Percentiles rank a stretch among this genome's conserved stretches.
Evolutionary conservation across 371 early-diverging fungal genomes (phyloP).

Genomic region (Rhizomucor miehei): DNA sequence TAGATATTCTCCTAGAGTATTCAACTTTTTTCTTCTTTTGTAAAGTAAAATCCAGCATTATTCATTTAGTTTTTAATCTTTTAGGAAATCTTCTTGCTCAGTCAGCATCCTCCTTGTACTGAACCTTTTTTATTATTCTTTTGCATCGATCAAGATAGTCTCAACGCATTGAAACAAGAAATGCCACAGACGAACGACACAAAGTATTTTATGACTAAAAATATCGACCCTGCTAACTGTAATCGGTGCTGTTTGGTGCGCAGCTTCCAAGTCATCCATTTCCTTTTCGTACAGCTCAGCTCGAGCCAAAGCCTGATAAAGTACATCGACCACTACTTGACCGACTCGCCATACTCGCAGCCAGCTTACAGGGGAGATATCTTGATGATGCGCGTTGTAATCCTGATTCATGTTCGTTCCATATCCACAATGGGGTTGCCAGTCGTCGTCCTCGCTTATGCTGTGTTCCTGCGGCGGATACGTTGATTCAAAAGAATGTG

Average conservation of each 20-base stretch:
- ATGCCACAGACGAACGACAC: conserved; percentile 16
- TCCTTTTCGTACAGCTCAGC: not conserved
- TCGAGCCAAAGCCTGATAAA: not conserved
- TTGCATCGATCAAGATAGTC: not conserved
- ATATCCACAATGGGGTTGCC: not conserved
- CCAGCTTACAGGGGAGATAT: not conserved
- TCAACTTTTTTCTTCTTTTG: too few species aligned
- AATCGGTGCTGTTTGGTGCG: not conserved
- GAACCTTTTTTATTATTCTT: too few species aligned
- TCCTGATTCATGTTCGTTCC: not conserved
- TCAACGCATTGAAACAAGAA: conserved; percentile 17
- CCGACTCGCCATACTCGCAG: not conserved
- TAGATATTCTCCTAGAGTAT: not conserved
- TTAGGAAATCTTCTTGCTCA: too few species aligned
- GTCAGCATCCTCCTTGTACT: too few species aligned
- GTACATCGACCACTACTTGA: not conserved
- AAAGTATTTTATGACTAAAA: not conserved
- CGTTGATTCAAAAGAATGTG: too few species aligned
- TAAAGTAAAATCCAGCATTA: too few species aligned
- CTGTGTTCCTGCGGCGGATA: too few species aligned
- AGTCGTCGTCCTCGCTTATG: not conserved
- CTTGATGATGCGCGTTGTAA: not conserved
- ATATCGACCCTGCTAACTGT: not conserved
- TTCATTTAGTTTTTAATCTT: too few species aligned
- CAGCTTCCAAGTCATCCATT: conserved; percentile 3